Percentiles rank a stretch among this genome's conserved stretches.
Evolutionary conservation across 495 filamentous ascomycete genomes (phyloP).

Genomic region (Chaetomium fimeti): DNA sequence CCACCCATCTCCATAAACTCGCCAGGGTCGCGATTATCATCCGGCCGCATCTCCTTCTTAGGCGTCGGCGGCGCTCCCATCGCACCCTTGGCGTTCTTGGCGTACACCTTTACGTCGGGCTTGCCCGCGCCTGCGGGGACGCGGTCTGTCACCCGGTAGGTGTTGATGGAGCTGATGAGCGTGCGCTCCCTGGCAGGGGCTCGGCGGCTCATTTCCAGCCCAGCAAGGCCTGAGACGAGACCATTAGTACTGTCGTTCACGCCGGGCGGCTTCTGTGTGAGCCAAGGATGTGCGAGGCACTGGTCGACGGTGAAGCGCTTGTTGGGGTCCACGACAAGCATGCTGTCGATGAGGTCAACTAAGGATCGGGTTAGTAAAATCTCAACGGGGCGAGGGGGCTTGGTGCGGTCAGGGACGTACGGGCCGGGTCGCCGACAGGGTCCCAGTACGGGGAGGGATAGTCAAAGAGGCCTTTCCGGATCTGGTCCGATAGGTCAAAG

Average conservation of each 20-base stretch:
- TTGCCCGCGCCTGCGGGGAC: conserved; percentile 53
- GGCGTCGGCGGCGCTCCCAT: conserved; percentile 31
- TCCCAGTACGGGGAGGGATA: conserved; percentile 99
- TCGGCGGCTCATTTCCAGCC: conserved; percentile 79
- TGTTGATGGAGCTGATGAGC: conserved; percentile 76
- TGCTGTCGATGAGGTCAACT: conserved; percentile 90
- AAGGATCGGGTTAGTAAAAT: conserved; percentile 22
- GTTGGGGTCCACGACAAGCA: conserved; percentile 85
- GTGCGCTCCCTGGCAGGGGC: conserved; percentile 81
- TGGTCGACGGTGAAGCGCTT: conserved; percentile 83
- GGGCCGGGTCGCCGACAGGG: conserved; percentile 78
- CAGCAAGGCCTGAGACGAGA: conserved; percentile 74
- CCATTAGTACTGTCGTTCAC: conserved; percentile 89
- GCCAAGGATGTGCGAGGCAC: conserved; percentile 91
- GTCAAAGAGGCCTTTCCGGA: conserved; percentile 82
- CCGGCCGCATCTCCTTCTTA: conserved; percentile 58
- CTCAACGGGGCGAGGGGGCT: neutral
- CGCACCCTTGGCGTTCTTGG: conserved; percentile 61
- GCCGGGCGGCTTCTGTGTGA: conserved; percentile 55
- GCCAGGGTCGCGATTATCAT: conserved; percentile 59
- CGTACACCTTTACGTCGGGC: conserved; percentile 69
- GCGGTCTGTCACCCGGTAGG: conserved; percentile 65
- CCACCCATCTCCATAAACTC: conserved; percentile 82
- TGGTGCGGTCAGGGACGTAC: conserved; percentile 34
- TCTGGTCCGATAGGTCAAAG: conserved; percentile 85